Evolutionary conservation across 805 yeast genomes (phyloP), one percentile per base, ranked within the genome.

Genomic region (Sugiyamaella smithiae): DNA sequence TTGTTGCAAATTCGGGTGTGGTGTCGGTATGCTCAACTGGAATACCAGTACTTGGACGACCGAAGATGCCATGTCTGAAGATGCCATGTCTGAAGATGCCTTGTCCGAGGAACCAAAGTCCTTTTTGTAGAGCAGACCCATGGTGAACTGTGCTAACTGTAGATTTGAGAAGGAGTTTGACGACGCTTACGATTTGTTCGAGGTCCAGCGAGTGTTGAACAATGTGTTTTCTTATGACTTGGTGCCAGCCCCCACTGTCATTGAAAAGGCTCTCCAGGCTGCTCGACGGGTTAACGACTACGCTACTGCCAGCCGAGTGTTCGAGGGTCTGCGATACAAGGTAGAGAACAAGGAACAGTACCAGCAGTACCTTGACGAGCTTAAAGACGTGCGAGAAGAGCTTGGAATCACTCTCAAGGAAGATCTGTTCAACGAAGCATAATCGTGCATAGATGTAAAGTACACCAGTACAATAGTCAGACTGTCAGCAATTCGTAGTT

Each of bases 231-330:
- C 98, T 12, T 93, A 93, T 77, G 99, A 93, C 74, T 81, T 93
- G 71, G 99, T 93, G 49, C 99, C 99, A 59, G 91, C 99, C 25
- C 99, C 99, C 59, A 81, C 85, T 54, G 98, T 93, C 55, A 79
- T 93, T 66, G 96, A 88, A 74, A 87, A 85, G 73, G 99, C 99
- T 43, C 78, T 93, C 67, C 83, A 87, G 75, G 99, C 99, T 42
- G 90, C 97, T 62, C 90, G 99, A 83, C 88, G 98, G 75, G 98
- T 93, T 60, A 88, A 93, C 73, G 99, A 93, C 76, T 88, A 88
- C 75, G 97, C 99, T 54, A 90, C 98, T 52, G 99, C 99, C 49
- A 93, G 89, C 60, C 87, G 99, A 76, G 96, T 95, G 49, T 93
- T 93, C 64, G 99, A 91, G 78, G 98, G 72, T 59, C 81, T 93